Conservation (phyloP, 495 filamentous ascomycete genomes). For the Pseudotulostoma volvatum region DNA sequence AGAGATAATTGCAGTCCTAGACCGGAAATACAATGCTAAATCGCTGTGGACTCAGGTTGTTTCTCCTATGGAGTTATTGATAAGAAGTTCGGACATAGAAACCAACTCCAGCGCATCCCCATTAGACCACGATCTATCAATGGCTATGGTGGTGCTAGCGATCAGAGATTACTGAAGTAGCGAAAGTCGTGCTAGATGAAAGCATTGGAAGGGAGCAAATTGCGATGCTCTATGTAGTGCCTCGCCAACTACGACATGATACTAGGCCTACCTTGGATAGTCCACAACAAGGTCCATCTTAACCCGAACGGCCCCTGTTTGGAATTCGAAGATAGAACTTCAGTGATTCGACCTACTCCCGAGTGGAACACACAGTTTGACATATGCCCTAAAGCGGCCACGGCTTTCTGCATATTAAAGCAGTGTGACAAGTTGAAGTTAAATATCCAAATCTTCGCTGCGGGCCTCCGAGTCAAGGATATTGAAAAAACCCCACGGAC, state of each 20-base stretch:
- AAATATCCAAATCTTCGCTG: not conserved
- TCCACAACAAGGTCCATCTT: not conserved
- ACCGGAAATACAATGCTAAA: not conserved
- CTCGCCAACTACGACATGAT: not conserved
- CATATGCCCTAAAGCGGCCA: constrained; percentile 5
- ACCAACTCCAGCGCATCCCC: not conserved
- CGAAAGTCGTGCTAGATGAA: not conserved
- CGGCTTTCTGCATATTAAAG: constrained; percentile 8
- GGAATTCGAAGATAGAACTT: not conserved
- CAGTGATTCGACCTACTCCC: not conserved
- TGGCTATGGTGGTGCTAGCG: not conserved
- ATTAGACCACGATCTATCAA: not conserved
- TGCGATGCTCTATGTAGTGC: not conserved
- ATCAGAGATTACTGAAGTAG: not conserved
- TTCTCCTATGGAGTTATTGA: not conserved
- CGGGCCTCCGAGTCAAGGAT: not conserved
- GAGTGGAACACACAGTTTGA: not conserved
- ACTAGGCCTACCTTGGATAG: not conserved
- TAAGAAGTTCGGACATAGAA: not conserved
- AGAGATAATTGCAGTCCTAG: not conserved
- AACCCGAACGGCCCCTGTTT: not conserved
- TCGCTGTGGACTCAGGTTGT: not conserved
- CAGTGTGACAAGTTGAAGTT: constrained; percentile 8
- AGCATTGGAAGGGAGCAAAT: not conserved
- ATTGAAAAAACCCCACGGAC: not conserved